A percentile compares a stretch with the other conserved stretches of the same genome.
phyloP scores from a whole-genome alignment of 306 rosid species.

The Dryas octopetala region DNA sequence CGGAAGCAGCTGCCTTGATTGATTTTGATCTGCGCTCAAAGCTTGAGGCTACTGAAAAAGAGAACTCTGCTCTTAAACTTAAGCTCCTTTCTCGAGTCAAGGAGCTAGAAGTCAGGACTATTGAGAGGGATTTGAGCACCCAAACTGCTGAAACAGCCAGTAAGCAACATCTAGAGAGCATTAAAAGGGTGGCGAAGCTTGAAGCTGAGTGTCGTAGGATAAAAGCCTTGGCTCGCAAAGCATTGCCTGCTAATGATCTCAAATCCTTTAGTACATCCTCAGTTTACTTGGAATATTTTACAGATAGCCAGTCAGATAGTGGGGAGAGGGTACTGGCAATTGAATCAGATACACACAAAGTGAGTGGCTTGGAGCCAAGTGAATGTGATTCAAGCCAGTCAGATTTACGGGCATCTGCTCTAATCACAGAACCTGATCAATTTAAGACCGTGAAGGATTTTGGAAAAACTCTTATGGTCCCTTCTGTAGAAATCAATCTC shows the following conservation, averaged over 20 bases:
- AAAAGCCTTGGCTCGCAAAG: slow-evolving; percentile 49
- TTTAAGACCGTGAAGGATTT: slow-evolving; percentile 35
- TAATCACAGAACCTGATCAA: slow-evolving; percentile 36
- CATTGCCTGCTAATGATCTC: slow-evolving; percentile 34
- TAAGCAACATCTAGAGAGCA: slow-evolving; percentile 66
- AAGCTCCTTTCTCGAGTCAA: slow-evolving; percentile 58
- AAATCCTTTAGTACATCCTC: slow-evolving; percentile 49
- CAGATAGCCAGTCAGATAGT: slow-evolving; percentile 59
- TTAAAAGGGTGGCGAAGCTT: slow-evolving; percentile 69
- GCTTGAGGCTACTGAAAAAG: slow-evolving; percentile 51
- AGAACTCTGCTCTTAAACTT: slow-evolving; percentile 50
- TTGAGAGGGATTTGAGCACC: slow-evolving; percentile 69
- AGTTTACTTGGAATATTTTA: slow-evolving; percentile 45
- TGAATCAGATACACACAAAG: slow-evolving; percentile 40
- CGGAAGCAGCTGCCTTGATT: slow-evolving; percentile 43
- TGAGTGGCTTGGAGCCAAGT: slow-evolving; percentile 35
- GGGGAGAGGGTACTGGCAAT: slow-evolving; percentile 50
- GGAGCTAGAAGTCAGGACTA: slow-evolving; percentile 54
- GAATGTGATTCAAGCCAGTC: slow-evolving; percentile 41
- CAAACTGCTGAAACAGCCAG: slow-evolving; percentile 80
- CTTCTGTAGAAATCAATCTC: slow-evolving; percentile 64
- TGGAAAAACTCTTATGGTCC: slow-evolving; percentile 34
- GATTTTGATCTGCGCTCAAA: slow-evolving; percentile 39
- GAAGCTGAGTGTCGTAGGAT: slow-evolving; percentile 76
- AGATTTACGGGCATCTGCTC: slow-evolving; percentile 41